Evolutionary conservation across 2,329 filamentous ascomycete species (phyloP).

Genomic region (Ambrosiella xylebori): DNA sequence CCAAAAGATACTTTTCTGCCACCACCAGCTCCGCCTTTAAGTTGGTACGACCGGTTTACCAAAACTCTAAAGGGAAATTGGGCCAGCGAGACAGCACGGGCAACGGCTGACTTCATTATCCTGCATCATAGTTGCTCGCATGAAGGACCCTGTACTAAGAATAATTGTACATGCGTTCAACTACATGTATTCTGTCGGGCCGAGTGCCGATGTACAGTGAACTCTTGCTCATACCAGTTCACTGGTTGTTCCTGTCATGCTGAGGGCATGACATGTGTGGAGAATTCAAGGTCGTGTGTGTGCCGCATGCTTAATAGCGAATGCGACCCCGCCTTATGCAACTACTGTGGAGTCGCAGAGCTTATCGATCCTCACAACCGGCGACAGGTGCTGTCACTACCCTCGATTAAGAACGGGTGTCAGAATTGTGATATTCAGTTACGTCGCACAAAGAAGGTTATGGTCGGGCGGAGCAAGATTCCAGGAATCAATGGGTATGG

Average conservation of each 20-base stretch:
- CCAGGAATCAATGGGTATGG: conserved; percentile 50
- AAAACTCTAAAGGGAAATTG: conserved; percentile 38
- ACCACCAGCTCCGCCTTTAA: conserved; percentile 23
- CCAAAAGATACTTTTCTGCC: background rate
- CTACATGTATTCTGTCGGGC: conserved; percentile 53
- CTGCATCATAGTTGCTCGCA: conserved; percentile 51
- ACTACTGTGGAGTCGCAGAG: conserved; percentile 40
- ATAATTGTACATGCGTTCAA: conserved; percentile 45
- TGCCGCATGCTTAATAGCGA: conserved; percentile 59
- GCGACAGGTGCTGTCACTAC: conserved; percentile 19
- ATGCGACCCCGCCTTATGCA: conserved; percentile 63
- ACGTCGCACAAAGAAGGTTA: conserved; percentile 43
- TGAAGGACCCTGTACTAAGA: conserved; percentile 44
- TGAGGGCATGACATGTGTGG: conserved; percentile 39
- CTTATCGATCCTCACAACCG: conserved; percentile 5
- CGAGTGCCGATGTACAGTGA: conserved; percentile 46
- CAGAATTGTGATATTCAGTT: conserved; percentile 58
- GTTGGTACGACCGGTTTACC: conserved; percentile 39
- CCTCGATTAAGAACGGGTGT: conserved; percentile 41
- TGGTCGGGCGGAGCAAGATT: conserved; percentile 54
- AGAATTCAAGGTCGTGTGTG: conserved; percentile 46
- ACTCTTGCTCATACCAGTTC: conserved; percentile 44
- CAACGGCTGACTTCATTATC: conserved; percentile 38
- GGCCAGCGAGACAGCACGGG: conserved; percentile 36
- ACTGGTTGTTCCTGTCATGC: conserved; percentile 48